A percentile compares a stretch with the other conserved stretches of the same genome.
phyloP scores from a whole-genome alignment of 257 asterid genomes.

The Primulina tabacum region DNA sequence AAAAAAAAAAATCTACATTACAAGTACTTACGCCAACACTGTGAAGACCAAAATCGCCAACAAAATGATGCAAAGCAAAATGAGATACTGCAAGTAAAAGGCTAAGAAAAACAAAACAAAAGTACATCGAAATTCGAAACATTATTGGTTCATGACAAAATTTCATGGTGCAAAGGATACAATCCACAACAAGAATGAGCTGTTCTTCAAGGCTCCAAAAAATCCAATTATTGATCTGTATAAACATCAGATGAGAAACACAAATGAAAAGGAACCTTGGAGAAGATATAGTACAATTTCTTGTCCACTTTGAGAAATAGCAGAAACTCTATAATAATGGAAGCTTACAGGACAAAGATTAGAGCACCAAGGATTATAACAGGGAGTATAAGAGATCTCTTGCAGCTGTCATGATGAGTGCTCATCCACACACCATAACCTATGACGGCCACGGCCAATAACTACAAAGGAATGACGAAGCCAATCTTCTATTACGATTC shows the following conservation, averaged over 20 bases:
- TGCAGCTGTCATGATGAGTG: slow-evolving; percentile 74
- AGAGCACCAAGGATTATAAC: slow-evolving; percentile 78
- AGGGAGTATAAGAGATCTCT: slow-evolving; percentile 75
- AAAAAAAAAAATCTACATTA: not conserved
- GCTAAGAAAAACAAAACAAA: slow-evolving; percentile 43
- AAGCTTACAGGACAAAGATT: slow-evolving; percentile 66
- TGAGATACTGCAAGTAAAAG: slow-evolving; percentile 54
- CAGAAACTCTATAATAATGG: not conserved
- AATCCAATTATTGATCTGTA: slow-evolving; percentile 79
- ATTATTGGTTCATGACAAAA: slow-evolving; percentile 1
- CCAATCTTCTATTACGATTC: slow-evolving; percentile 5
- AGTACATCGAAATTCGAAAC: slow-evolving; percentile 1
- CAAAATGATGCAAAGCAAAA: slow-evolving; percentile 70
- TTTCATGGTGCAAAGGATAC: slow-evolving; percentile 52
- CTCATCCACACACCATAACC: slow-evolving; percentile 93
- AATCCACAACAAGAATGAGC: slow-evolving; percentile 15
- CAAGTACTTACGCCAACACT: slow-evolving; percentile 77
- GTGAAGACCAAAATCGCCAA: slow-evolving; percentile 92
- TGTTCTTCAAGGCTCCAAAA: slow-evolving; percentile 81
- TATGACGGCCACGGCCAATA: slow-evolving; percentile 63
- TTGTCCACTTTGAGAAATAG: not conserved
- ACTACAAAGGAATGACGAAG: slow-evolving; percentile 35
- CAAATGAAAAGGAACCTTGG: slow-evolving; percentile 1
- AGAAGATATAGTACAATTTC: not conserved
- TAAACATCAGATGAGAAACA: not conserved